Percentiles rank a stretch among this genome's conserved stretches.
Evolutionary conservation across 2,329 filamentous ascomycete species (phyloP).

Genomic region (Mycosphaerella arachidis): DNA sequence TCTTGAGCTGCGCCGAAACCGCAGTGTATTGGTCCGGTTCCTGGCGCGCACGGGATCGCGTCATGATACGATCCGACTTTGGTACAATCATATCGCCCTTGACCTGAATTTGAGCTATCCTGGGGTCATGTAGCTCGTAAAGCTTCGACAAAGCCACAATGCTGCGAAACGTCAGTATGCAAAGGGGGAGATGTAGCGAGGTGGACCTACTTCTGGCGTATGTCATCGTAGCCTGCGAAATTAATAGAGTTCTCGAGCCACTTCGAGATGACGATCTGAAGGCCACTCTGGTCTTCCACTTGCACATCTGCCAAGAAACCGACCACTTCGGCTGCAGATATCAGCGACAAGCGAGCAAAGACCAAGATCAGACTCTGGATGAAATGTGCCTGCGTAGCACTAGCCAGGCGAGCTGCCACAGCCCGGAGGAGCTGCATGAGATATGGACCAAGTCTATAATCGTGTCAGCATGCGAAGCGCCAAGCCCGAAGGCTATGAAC

Average conservation of each 20-base stretch:
- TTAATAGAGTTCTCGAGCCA: conserved; percentile 97
- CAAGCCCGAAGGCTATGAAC: background rate
- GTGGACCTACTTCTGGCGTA: conserved; percentile 79
- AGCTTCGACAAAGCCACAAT: conserved; percentile 90
- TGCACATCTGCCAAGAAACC: conserved; percentile 84
- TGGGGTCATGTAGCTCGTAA: conserved; percentile 78
- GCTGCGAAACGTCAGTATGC: conserved; percentile 42
- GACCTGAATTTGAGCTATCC: conserved; percentile 73
- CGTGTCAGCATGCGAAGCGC: background rate
- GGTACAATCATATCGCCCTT: conserved; percentile 87
- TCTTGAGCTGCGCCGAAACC: conserved; percentile 85
- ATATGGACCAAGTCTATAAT: conserved; percentile 71
- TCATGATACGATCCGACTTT: conserved; percentile 81
- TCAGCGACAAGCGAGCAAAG: conserved; percentile 83
- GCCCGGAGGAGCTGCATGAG: conserved; percentile 82
- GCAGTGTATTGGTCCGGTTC: conserved; percentile 88
- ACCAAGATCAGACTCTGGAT: conserved; percentile 95
- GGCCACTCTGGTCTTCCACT: conserved; percentile 73
- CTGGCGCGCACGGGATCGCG: conserved; percentile 79
- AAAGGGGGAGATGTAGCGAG: background rate
- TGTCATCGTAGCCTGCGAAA: conserved; percentile 98
- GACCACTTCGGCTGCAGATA: conserved; percentile 82
- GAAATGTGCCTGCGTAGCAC: conserved; percentile 78
- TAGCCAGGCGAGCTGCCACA: conserved; percentile 77
- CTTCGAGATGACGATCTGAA: conserved; percentile 84